phyloP scores from a whole-genome alignment of 768 basidiomycete genomes.

The Trametes cingulata region DNA sequence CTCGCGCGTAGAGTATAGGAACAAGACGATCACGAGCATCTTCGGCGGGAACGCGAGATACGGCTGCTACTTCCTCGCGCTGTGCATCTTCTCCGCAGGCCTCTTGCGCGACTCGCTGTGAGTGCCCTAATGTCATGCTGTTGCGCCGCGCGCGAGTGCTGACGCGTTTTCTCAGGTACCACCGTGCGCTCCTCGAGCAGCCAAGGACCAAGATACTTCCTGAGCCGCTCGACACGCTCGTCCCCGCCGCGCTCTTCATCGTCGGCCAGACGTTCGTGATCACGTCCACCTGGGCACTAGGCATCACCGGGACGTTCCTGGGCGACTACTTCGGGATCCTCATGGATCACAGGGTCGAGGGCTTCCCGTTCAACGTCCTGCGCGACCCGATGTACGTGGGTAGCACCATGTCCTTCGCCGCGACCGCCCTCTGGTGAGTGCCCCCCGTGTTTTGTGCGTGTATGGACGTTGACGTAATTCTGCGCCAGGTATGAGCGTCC shows the following conservation, averaged over 20 bases:
- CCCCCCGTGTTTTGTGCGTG: not conserved
- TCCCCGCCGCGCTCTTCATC: conserved; percentile 62
- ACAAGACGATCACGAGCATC: conserved; percentile 84
- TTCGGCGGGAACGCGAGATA: conserved; percentile 71
- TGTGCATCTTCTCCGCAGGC: conserved; percentile 83
- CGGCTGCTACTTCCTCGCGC: conserved; percentile 87
- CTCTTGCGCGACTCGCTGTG: conserved; percentile 85
- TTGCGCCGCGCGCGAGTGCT: not conserved
- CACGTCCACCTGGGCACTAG: conserved; percentile 86
- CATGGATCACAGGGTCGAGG: conserved; percentile 88
- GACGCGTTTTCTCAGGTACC: conserved; percentile 53
- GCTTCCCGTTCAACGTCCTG: conserved; percentile 95
- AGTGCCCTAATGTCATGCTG: conserved; percentile 33
- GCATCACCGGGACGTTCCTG: conserved; percentile 91
- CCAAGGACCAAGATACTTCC: conserved; percentile 69
- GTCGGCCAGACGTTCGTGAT: conserved; percentile 85
- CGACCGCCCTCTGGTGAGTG: conserved; percentile 80
- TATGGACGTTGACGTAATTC: not conserved
- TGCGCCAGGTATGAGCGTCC: conserved; percentile 76
- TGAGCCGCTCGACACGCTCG: conserved; percentile 57
- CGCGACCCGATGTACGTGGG: conserved; percentile 97
- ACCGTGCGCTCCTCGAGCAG: conserved; percentile 72
- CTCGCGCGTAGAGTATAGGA: conserved; percentile 60
- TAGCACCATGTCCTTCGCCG: conserved; percentile 87
- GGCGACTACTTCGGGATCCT: conserved; percentile 84